Conservation (phyloP, 768 basidiomycete species). For the Xerocomellus chrysenteron region DNA sequence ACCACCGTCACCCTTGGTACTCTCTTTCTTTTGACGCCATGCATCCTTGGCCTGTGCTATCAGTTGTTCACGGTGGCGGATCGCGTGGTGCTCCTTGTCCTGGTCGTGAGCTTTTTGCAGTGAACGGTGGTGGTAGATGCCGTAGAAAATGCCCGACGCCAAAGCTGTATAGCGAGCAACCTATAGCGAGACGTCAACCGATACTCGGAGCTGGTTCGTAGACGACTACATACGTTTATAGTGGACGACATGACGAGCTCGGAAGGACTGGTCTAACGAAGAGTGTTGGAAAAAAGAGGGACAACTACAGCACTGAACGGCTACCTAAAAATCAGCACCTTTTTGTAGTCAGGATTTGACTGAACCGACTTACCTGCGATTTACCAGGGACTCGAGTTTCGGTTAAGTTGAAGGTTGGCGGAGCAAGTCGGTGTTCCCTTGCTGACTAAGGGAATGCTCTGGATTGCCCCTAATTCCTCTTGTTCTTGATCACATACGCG, state of each 20-base stretch:
- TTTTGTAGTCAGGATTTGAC: background rate
- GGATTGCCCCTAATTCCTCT: too few relatives aligned
- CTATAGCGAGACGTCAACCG: constrained; percentile 39
- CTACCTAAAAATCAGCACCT: constrained; percentile 7
- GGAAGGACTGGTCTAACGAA: constrained; percentile 12
- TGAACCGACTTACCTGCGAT: constrained; percentile 8
- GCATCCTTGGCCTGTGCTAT: constrained; percentile 87
- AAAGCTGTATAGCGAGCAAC: constrained; percentile 95
- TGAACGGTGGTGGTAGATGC: constrained; percentile 88
- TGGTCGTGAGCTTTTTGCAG: constrained; percentile 80
- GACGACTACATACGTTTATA: constrained; percentile 60
- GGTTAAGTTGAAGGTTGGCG: constrained; percentile 19
- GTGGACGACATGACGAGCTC: constrained; percentile 62
- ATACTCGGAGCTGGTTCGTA: background rate
- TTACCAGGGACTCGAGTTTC: constrained; percentile 10
- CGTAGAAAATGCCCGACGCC: constrained; percentile 83
- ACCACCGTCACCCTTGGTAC: constrained; percentile 53
- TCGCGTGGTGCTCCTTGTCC: constrained; percentile 70
- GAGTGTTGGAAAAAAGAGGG: constrained; percentile 11
- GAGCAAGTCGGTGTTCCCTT: constrained; percentile 28
- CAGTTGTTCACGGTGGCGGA: constrained; percentile 71
- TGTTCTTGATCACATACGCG: too few relatives aligned
- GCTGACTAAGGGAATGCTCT: constrained; percentile 30
- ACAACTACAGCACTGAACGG: constrained; percentile 13
- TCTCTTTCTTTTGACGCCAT: constrained; percentile 77